Conservation (phyloP, 805 yeast species). For the Blastobotrys parvus region DNA sequence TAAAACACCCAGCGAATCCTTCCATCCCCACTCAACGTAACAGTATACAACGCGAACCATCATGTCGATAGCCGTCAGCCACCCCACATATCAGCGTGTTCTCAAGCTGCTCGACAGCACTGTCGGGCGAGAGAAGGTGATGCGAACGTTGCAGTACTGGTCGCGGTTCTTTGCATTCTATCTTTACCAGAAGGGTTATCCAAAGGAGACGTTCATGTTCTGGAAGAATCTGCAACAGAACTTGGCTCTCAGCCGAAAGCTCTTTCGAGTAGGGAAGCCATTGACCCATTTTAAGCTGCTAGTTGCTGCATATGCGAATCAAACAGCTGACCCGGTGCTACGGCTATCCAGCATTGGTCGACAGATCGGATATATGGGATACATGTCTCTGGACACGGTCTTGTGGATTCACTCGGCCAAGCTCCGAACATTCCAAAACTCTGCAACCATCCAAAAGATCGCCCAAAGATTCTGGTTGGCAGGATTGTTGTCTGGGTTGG, state of each 20-base stretch:
- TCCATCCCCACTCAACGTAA: too few relatives aligned
- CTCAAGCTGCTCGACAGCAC: constrained; percentile 57
- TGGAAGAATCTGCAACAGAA: constrained; percentile 52
- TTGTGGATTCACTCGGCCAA: constrained; percentile 24
- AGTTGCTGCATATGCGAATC: constrained; percentile 52
- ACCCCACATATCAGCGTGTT: constrained; percentile 58
- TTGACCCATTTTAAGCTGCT: constrained; percentile 61
- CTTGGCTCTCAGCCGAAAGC: constrained; percentile 68
- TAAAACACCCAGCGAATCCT: too few relatives aligned
- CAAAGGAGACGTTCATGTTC: constrained; percentile 38
- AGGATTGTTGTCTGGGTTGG: constrained; percentile 56
- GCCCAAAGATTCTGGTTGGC: constrained; percentile 71
- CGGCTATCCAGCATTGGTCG: constrained; percentile 35
- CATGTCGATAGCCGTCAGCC: constrained; percentile 41
- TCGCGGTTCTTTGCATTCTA: constrained; percentile 64
- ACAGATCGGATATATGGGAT: constrained; percentile 29
- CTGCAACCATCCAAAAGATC: constrained; percentile 33
- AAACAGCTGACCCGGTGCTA: constrained; percentile 52
- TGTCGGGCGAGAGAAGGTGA: constrained; percentile 72
- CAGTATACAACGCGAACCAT: neutral
- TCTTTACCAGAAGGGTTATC: constrained; percentile 47
- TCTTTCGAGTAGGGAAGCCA: constrained; percentile 78
- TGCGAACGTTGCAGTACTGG: constrained; percentile 73
- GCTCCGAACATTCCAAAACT: constrained; percentile 28
- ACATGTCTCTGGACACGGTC: constrained; percentile 29